A percentile compares a stretch with the other conserved stretches of the same genome.
phyloP scores from a whole-genome alignment of 2,329 filamentous ascomycete genomes.

The Chaetomium globosum region DNA sequence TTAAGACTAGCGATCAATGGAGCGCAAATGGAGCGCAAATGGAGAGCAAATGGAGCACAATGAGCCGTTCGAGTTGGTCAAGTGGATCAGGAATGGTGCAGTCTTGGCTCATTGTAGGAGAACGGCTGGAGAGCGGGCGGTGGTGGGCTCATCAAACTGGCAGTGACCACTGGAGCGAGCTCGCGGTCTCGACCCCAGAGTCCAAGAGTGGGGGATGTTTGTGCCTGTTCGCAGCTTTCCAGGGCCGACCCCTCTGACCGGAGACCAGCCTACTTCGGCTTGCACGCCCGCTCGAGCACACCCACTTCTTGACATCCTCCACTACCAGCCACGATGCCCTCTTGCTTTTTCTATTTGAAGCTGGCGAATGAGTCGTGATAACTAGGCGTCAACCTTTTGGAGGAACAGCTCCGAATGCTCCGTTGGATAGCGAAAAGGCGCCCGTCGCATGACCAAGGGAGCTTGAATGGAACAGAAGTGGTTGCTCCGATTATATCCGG shows the following conservation, averaged over 20 bases:
- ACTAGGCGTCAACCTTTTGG: background rate
- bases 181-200: constrained; percentile 5
- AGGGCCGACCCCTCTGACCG: constrained; percentile 10
- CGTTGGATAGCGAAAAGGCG: background rate
- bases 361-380: background rate
- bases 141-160: constrained; percentile 25
- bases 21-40: background rate
- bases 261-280: background rate
- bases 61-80: background rate
- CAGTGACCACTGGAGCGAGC: background rate
- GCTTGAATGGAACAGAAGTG: background rate
- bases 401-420: background rate
- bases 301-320: background rate
- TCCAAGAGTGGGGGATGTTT: constrained; percentile 19
- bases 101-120: constrained; percentile 19
- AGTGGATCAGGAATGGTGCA: constrained; percentile 4
- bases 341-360: constrained; percentile 9
- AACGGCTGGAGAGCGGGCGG: background rate
- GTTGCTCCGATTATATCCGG: background rate
- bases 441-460: background rate
- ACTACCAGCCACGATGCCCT: background rate
- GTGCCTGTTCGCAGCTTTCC: constrained; percentile 8
- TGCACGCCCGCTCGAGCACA: background rate
- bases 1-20: constrained; percentile 12
- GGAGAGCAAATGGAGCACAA: constrained; percentile 1